Evolutionary conservation across 352 stramenopile genomes (phyloP).

Genomic region (Aphanomyces astaci): DNA sequence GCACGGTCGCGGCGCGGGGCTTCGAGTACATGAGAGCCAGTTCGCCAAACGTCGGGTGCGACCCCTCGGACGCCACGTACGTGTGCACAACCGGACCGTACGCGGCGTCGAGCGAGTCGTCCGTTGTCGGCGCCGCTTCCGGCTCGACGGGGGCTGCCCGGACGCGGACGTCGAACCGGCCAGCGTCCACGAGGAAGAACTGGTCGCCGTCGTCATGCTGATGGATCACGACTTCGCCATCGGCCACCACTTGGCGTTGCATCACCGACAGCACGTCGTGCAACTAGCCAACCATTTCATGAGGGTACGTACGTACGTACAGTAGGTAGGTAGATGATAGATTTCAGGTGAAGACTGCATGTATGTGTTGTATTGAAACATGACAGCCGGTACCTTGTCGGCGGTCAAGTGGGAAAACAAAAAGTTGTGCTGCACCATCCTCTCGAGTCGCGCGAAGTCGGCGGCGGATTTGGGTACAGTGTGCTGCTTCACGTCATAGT

Average conservation of each 20-base stretch:
- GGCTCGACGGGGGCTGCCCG: constrained; percentile 10
- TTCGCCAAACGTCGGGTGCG: constrained; percentile 79
- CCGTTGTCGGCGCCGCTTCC: not conserved
- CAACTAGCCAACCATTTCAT: constrained; percentile 29
- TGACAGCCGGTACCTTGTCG: constrained; percentile 81
- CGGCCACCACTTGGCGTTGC: constrained; percentile 68
- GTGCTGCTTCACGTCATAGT: constrained; percentile 30
- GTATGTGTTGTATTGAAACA: no score
- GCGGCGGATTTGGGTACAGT: constrained; percentile 54
- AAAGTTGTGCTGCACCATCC: constrained; percentile 87
- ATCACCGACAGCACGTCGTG: constrained; percentile 84
- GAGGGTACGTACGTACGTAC: no score
- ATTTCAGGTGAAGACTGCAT: no score
- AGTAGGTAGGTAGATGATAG: no score
- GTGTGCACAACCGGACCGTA: constrained; percentile 65
- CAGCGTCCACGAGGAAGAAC: constrained; percentile 88
- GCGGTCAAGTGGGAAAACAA: constrained; percentile 88
- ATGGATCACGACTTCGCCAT: constrained; percentile 85
- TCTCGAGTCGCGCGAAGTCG: constrained; percentile 79
- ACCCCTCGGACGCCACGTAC: constrained; percentile 51
- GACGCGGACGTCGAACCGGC: constrained; percentile 71
- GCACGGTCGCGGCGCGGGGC: constrained; percentile 63
- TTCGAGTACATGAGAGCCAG: constrained; percentile 85
- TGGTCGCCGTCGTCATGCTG: constrained; percentile 89
- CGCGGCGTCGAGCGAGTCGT: constrained; percentile 20